Base-by-base conservation (phyloP, 805 yeast genomes). In the Kuraishia capsulata region DNA sequence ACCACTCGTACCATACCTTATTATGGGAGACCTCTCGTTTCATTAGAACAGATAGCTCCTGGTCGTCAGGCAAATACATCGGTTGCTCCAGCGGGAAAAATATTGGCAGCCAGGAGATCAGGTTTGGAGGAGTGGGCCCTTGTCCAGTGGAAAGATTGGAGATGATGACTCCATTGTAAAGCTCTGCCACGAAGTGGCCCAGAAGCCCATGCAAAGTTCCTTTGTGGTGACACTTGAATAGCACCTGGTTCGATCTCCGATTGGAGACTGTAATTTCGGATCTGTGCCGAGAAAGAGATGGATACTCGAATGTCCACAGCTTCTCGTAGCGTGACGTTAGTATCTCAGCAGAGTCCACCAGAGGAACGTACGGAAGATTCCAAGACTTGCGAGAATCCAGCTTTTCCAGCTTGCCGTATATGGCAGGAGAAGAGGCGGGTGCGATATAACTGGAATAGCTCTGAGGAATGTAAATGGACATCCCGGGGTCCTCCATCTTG, bases 181-280 rank as follows among this genome's bases (percentile, higher is more conserved):
- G 64, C 2, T 59, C 70, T 0, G 92, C 78, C n/a, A 67, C 68
- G 50, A 89, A 89, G 50, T 65, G 78, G 0, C 96, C 96, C 3
- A 76, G 62, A 26, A 88, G 54, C 0, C 90, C 96, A 53, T 86
- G 89, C 3, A 85, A 54, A 16, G 69, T 69, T 2, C 81, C 73
- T 38, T 71, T 65, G 24, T 69, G 57, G 13, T 65, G 62, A 4
- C 73, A 62, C 36, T 62, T 61, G 42, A 80, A 69, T 0, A 50
- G 41, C 8, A 47, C 32, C 29, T 52, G 53, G 3, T 37, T 39
- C 36, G 48, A 50, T 26, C 58, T 41, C 35, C 46, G 50, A 29
- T 48, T 49, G 21, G 24, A 30, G 8, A 39, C 25, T 24, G 29
- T 6, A 30, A 11, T 33, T 13, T 18, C 9, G 16, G 36, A 16